These are phyloP conservation scores for Phaeolepiota aurea DNA, from an alignment of 768 basidiomycete species.

Conservation along the genomic window DNA sequence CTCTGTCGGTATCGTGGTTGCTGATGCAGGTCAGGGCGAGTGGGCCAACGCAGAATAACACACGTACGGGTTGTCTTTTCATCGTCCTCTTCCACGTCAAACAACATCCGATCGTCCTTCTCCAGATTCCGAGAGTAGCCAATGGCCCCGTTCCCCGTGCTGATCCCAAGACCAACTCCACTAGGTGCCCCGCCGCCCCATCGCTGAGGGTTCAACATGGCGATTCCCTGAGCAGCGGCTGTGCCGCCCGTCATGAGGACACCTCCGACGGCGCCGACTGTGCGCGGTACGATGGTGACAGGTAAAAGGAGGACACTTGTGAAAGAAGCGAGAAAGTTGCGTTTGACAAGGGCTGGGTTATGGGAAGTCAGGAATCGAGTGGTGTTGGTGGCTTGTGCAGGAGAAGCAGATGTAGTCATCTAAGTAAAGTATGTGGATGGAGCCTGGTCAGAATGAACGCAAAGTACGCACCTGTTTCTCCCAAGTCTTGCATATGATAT, in stretches of 20 bases:
- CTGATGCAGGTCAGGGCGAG: no score
- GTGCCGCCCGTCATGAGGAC: slow-evolving; percentile 62
- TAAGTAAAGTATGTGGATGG: neutral
- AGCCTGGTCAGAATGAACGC: neutral
- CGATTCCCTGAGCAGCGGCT: slow-evolving; percentile 75
- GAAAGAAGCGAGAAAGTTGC: slow-evolving; percentile 89
- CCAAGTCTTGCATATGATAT: slow-evolving; percentile 73
- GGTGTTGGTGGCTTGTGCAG: slow-evolving; percentile 7
- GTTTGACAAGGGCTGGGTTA: slow-evolving; percentile 88
- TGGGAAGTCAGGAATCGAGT: slow-evolving; percentile 65
- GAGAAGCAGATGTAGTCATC: neutral
- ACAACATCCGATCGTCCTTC: slow-evolving; percentile 34
- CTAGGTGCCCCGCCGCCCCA: slow-evolving; percentile 39
- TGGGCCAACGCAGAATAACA: no score
- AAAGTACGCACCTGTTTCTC: slow-evolving; percentile 50
- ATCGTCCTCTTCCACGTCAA: slow-evolving; percentile 36
- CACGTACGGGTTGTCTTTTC: slow-evolving; percentile 12
- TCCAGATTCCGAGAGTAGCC: slow-evolving; percentile 30
- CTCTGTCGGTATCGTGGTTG: neutral
- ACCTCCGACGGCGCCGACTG: slow-evolving; percentile 61
- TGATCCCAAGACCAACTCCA: neutral
- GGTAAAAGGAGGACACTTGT: slow-evolving; percentile 84
- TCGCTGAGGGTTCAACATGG: slow-evolving; percentile 85
- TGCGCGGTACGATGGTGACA: slow-evolving; percentile 91
- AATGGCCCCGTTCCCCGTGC: slow-evolving; percentile 3